phyloP scores from a whole-genome alignment of 2,329 filamentous ascomycete genomes.

The Penicillium olsonii region DNA sequence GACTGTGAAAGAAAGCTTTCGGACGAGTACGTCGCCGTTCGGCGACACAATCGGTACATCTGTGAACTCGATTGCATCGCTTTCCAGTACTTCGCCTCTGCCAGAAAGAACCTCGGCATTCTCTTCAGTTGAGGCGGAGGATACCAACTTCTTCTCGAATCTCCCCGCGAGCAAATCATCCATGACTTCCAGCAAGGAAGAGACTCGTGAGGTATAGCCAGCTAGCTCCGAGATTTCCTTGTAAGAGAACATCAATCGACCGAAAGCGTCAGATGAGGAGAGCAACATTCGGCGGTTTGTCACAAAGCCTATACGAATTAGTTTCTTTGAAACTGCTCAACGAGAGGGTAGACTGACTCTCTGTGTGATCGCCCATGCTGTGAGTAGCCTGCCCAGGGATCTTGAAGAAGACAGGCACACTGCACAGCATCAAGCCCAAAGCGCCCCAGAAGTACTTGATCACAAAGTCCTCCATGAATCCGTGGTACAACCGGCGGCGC shows the following conservation, averaged over 20 bases:
- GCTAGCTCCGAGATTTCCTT: slow-evolving; percentile 96
- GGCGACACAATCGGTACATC: slow-evolving; percentile 95
- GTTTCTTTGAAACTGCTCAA: not conserved
- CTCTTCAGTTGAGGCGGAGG: slow-evolving; percentile 76
- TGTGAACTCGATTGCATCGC: slow-evolving; percentile 78
- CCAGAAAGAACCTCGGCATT: slow-evolving; percentile 82
- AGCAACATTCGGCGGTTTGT: slow-evolving; percentile 91
- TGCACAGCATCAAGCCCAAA: slow-evolving; percentile 85
- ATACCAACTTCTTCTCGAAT: slow-evolving; percentile 96
- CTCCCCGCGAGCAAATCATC: slow-evolving; percentile 85
- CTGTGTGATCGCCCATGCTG: slow-evolving; percentile 56
- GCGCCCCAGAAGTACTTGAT: slow-evolving; percentile 99
- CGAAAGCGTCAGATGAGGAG: slow-evolving; percentile 92
- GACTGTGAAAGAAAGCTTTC: slow-evolving; percentile 82
- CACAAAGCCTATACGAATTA: slow-evolving; percentile 65
- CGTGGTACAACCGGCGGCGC: slow-evolving; percentile 87
- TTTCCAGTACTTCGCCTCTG: slow-evolving; percentile 79
- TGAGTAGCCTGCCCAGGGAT: slow-evolving; percentile 68
- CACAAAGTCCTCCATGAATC: slow-evolving; percentile 99
- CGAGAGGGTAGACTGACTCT: slow-evolving; percentile 48
- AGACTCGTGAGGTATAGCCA: slow-evolving; percentile 90
- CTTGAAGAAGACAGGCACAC: slow-evolving; percentile 93
- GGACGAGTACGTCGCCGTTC: slow-evolving; percentile 89
- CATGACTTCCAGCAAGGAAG: slow-evolving; percentile 88
- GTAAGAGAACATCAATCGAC: slow-evolving; percentile 95